A percentile compares a stretch with the other conserved stretches of the same genome.
These are phyloP conservation scores for Oxalis stricta DNA, from an alignment of 441 rosid genomes.

Conservation along the genomic window DNA sequence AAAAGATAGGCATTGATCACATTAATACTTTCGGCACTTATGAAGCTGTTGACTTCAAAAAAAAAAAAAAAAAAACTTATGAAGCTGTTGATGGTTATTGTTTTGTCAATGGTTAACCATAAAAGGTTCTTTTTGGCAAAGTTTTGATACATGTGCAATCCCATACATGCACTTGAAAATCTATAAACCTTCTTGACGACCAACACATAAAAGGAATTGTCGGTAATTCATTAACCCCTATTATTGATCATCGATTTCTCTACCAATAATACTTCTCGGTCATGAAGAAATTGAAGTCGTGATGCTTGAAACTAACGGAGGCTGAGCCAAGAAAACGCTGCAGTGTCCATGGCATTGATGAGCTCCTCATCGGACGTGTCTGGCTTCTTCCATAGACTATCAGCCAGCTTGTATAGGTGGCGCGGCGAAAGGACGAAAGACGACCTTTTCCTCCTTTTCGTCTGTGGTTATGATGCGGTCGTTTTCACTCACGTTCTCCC, in stretches of 20 bases:
- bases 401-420: constrained; percentile 21
- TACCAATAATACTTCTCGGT: not conserved
- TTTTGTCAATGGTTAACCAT: no score
- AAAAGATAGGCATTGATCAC: no score
- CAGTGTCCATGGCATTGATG: not conserved
- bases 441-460: not conserved
- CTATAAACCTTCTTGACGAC: not conserved
- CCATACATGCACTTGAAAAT: no score
- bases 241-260: not conserved
- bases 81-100: no score
- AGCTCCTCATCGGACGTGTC: constrained; percentile 9
- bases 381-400: constrained; percentile 21
- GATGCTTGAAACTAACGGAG: constrained; percentile 19
- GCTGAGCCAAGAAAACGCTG: constrained; percentile 20
- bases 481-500: no score
- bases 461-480: no score
- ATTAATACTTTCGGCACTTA: no score
- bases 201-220: not conserved
- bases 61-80: no score
- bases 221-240: no score
- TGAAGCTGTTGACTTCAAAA: no score
- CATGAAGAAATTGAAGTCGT: constrained; percentile 28
- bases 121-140: no score
- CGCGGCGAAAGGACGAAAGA: constrained; percentile 22
- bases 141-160: no score